These are phyloP conservation scores for Penicillium desertorum DNA, from an alignment of 495 filamentous ascomycete genomes.

Conservation along the genomic window DNA sequence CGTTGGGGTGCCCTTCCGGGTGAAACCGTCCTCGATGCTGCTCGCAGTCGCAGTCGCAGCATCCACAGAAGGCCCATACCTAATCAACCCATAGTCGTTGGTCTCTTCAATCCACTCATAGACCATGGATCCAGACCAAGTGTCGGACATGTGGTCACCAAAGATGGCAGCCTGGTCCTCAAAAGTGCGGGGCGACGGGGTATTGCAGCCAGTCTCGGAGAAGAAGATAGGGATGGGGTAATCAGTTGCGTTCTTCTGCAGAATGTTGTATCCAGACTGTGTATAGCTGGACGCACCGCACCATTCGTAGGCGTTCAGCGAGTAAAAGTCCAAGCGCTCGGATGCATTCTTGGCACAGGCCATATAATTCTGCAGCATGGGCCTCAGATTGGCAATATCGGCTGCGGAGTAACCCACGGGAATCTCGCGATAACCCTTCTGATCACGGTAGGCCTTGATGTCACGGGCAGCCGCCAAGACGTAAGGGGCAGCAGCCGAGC, in stretches of 20 bases:
- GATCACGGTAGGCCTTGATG: conserved; percentile 75
- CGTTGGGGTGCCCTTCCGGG: conserved; percentile 68
- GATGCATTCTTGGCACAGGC: conserved; percentile 67
- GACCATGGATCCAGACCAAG: conserved; percentile 81
- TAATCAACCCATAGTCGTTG: conserved; percentile 83
- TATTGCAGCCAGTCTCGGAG: conserved; percentile 79
- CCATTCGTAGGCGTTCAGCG: conserved; percentile 88
- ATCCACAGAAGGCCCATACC: conserved; percentile 57
- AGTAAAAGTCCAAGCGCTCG: conserved; percentile 79
- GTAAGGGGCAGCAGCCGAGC: conserved; percentile 71
- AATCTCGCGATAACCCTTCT: conserved; percentile 76
- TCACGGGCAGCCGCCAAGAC: conserved; percentile 80
- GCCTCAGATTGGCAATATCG: conserved; percentile 76
- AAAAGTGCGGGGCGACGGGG: conserved; percentile 65
- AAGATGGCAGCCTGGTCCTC: conserved; percentile 77
- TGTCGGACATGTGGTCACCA: conserved; percentile 64
- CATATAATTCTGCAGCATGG: conserved; percentile 86
- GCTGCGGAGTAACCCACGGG: conserved; percentile 90
- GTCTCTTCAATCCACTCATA: conserved; percentile 90
- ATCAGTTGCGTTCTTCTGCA: conserved; percentile 57
- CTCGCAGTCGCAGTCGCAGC: conserved; percentile 43
- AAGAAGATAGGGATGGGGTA: conserved; percentile 82
- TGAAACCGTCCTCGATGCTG: conserved; percentile 61
- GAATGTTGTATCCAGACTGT: conserved; percentile 66
- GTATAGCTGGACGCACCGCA: conserved; percentile 65